Evolutionary conservation across 176 grass and related monocot species (phyloP), one percentile per base, ranked within the genome.

Genomic region (Metroxylon sagu): DNA sequence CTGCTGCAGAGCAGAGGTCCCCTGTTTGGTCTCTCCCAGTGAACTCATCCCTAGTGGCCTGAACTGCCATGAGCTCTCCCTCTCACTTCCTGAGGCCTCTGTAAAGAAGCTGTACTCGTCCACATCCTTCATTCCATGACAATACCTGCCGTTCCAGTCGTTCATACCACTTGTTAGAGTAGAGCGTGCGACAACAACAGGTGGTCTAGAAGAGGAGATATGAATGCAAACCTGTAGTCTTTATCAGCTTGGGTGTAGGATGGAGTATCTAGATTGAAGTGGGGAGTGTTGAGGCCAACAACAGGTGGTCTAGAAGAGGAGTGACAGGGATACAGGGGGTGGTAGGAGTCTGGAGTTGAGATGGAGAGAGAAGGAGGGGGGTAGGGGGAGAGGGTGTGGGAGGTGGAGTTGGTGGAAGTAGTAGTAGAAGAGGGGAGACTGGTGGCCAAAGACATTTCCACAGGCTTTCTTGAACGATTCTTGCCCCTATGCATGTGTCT

Each of bases 401-500:
- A 30, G 30, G 67, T 48, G 60, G 57, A 55, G 4, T 75, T 18
- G 35, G 53, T 5, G 7, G 64, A 27, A 26, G 55, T 29, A 5
- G 62, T 16, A 16, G 76, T 50, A 18, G 78, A 55, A 56, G 77
- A 39, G 1, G 85, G 48, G 56, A 64, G 65, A 16, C 82, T 65
- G 54, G 76, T 80, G 77, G 83, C 79, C 60, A 89, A 79, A 74
- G 86, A 84, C 86, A 96, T 90, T 96, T 90, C 91, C 91, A 96
- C 91, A 96, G 91, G 83, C 91, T 96, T 96, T 96, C 91, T 96
- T 96, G 91, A 96, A 90, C 91, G 91, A 75, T 90, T 87, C 80
- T 90, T 96, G 65, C 91, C 91, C 14, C 91, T 79, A 80, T 96
- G 91, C 83, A 96, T 96, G 77, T 96, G 91, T 65, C 90, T 90